Evolutionary conservation across 176 grass and related monocot species (phyloP), one percentile per base, ranked within the genome.

Genomic region (Phyllostachys edulis): DNA sequence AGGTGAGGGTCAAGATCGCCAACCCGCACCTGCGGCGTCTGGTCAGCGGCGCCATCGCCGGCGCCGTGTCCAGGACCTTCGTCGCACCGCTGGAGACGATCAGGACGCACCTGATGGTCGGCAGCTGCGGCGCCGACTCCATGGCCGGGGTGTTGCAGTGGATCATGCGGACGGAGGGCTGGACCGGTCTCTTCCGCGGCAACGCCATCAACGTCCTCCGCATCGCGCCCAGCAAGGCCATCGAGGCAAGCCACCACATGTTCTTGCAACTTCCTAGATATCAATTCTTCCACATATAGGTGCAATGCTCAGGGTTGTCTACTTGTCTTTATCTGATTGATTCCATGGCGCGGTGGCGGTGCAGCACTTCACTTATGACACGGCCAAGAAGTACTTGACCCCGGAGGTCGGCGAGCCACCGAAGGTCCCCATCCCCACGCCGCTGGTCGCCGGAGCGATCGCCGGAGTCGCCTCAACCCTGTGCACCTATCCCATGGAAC

Each of bases 31-130:
- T 97, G 2, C 85, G 87, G 21, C 89, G 90, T 57, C 80, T 97
- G 27, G 68, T 91, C 1, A 97, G 94, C 75, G 92, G 94, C 39
- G 94, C 73, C 54, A 59, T 97, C 78, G 94, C 94, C 9, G 94
- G 94, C 16, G 88, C 86, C 63, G 84, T 97, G 45, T 97, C 94
- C 4, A 84, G 94, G 79, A 91, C 92, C 15, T 79, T 86, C 55
- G 94, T 97, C 41, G 94, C 94, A n/a, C 94, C 92, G 6, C 78
- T 97, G 38, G 94, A 97, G 86, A 97, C 94, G 21, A 94, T 97
- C 77, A 90, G 92, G 55, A 97, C 88, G 0, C 94, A 97, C 71
- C 86, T 97, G 6, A 97, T 97, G 94, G 94, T 97, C 7, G 94
- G 94, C 17, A 89, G 81, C 88, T 59, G 46, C 83, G 86, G 94